Percentiles rank a stretch among this genome's conserved stretches.
phyloP scores from a whole-genome alignment of 2,329 filamentous ascomycete species.

The Beauveria bassiana region DNA sequence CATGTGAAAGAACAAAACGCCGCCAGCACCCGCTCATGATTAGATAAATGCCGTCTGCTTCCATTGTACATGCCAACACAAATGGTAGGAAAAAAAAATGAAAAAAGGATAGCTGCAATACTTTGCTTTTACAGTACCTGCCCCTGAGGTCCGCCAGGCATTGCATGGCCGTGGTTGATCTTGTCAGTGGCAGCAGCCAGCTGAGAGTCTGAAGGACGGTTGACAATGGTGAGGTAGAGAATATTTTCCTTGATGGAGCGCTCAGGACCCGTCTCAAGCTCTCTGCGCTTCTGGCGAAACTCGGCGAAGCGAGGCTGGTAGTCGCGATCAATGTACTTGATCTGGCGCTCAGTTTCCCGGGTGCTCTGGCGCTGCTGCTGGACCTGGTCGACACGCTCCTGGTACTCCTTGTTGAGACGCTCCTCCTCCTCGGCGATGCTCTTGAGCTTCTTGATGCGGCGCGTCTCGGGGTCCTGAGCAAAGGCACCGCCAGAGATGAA shows the following conservation, averaged over 20 bases:
- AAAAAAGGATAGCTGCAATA: neutral
- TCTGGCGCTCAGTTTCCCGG: slow-evolving; percentile 11
- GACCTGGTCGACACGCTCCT: slow-evolving; percentile 9
- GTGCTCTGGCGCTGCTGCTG: slow-evolving; percentile 10
- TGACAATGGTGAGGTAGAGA: slow-evolving; percentile 13
- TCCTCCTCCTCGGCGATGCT: slow-evolving; percentile 10
- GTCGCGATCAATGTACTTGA: slow-evolving; percentile 11
- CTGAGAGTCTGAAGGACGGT: slow-evolving; percentile 11
- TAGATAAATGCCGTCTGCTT: neutral
- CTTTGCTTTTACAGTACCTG: neutral
- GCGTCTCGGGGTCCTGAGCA: slow-evolving; percentile 10
- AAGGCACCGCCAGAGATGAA: slow-evolving; percentile 12
- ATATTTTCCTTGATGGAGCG: slow-evolving; percentile 12
- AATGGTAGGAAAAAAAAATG: neutral
- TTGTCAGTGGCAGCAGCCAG: slow-evolving; percentile 11
- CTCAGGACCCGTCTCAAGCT: slow-evolving; percentile 12
- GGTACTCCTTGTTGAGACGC: slow-evolving; percentile 11
- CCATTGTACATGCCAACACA: neutral
- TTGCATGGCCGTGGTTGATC: slow-evolving; percentile 6
- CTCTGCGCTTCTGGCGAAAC: slow-evolving; percentile 9
- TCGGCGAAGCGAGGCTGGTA: slow-evolving; percentile 11
- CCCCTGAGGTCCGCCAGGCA: slow-evolving; percentile 3
- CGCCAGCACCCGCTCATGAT: slow-evolving; percentile 7
- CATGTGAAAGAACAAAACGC: neutral
- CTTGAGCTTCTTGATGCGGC: slow-evolving; percentile 6